A percentile compares a stretch with the other conserved stretches of the same genome.
Conservation (phyloP, 352 stramenopile species). For the Phytophthora boehmeriae region DNA sequence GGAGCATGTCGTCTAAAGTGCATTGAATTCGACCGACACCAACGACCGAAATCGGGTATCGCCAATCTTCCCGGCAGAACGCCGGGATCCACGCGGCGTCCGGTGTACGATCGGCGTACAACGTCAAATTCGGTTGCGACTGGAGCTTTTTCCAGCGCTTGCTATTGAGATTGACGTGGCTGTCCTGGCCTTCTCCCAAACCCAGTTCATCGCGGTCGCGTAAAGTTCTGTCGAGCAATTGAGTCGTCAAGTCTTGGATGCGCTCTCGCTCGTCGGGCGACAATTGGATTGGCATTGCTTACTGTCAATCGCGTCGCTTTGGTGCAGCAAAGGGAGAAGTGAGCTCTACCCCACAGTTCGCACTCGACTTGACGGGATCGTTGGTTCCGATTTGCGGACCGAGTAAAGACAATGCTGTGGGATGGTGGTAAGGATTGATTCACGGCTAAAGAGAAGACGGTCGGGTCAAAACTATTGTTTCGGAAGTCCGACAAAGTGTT, state of each 20-base stretch:
- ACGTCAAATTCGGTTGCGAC: constrained; percentile 15
- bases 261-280: constrained; percentile 16
- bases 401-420: too few relatives aligned
- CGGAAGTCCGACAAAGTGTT: too few relatives aligned
- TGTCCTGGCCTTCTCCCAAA: constrained; percentile 7
- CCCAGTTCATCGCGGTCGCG: constrained; percentile 22
- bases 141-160: constrained; percentile 31
- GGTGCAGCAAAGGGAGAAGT: constrained; percentile 13
- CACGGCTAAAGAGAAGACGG: too few relatives aligned
- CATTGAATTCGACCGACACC: constrained; percentile 18
- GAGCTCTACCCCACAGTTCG: neutral
- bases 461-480: too few relatives aligned
- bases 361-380: too few relatives aligned
- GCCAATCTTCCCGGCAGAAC: constrained; percentile 21
- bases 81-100: constrained; percentile 26
- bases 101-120: constrained; percentile 25
- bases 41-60: constrained; percentile 20
- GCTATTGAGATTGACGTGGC: constrained; percentile 14
- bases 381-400: neutral
- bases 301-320: constrained; percentile 1
- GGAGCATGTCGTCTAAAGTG: constrained; percentile 28
- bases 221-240: constrained; percentile 26
- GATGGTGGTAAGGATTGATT: too few relatives aligned
- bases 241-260: constrained; percentile 22
- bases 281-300: constrained; percentile 19